These are phyloP conservation scores for Picea abies DNA, from an alignment of 83 land plant genomes.

Conservation along the genomic window DNA sequence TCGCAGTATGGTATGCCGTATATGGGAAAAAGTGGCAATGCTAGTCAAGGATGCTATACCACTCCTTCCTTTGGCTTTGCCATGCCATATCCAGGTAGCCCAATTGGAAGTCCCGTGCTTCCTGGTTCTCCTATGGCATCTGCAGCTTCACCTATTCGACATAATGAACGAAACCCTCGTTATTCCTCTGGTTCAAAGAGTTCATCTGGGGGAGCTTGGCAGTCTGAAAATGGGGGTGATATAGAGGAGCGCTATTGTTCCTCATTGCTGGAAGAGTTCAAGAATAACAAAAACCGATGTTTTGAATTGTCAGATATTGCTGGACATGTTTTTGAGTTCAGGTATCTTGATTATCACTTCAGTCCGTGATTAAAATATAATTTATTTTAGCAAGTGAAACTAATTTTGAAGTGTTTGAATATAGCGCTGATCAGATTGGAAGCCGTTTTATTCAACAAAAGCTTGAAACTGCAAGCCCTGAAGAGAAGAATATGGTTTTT, in stretches of 20 bases:
- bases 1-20: constrained; percentile 49
- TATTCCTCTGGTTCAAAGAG: constrained; percentile 50
- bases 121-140: constrained; percentile 56
- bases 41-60: constrained; percentile 56
- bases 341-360: constrained; percentile 40
- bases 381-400: neutral
- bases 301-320: constrained; percentile 94
- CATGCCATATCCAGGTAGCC: constrained; percentile 67
- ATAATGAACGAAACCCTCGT: constrained; percentile 42
- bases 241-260: constrained; percentile 60
- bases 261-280: constrained; percentile 86
- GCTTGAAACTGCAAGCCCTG: constrained; percentile 76
- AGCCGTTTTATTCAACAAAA: constrained; percentile 93
- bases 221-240: constrained; percentile 40
- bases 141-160: constrained; percentile 51
- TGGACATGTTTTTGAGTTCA: constrained; percentile 96
- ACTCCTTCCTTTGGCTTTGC: constrained; percentile 52
- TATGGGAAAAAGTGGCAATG: constrained; percentile 30
- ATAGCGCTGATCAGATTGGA: constrained; percentile 89
- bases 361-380: neutral
- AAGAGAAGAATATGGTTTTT: constrained; percentile 81
- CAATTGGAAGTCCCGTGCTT: constrained; percentile 49
- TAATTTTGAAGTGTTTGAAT: constrained; percentile 5
- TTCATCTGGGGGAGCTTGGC: constrained; percentile 52
- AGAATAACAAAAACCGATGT: constrained; percentile 80